Conservation (phyloP, 441 rosid species). For the Brassica balearica region DNA sequence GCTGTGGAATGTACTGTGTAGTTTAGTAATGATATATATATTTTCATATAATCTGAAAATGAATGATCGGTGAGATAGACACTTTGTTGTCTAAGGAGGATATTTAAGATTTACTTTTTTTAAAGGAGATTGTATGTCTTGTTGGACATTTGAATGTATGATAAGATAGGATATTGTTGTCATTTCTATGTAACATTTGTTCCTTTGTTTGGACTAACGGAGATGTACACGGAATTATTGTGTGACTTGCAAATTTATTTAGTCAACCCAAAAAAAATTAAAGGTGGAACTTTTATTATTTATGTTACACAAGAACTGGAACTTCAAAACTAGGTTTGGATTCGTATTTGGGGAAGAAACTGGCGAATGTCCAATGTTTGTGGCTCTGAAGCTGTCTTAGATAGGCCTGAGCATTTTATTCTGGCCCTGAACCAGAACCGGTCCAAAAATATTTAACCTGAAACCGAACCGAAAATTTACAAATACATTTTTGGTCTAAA, state of each 20-base stretch:
- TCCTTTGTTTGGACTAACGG: constrained; percentile 35
- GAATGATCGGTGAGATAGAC: constrained; percentile 19
- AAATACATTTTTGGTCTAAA: too few species aligned
- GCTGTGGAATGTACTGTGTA: too few species aligned
- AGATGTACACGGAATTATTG: constrained; percentile 28
- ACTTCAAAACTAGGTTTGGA: neutral
- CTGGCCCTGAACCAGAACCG: too few species aligned
- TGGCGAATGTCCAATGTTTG: too few species aligned
- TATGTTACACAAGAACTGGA: neutral
- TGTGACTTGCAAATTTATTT: constrained; percentile 18
- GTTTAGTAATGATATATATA: constrained; percentile 3
- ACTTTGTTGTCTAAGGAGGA: constrained; percentile 9
- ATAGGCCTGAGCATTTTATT: too few species aligned
- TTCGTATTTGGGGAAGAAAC: neutral
- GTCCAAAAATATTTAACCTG: too few species aligned
- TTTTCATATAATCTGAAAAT: constrained; percentile 13
- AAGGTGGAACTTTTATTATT: neutral
- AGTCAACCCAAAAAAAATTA: constrained; percentile 1
- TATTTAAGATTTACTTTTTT: constrained; percentile 7
- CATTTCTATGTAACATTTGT: constrained; percentile 26
- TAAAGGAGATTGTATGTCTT: neutral
- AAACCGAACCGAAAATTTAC: too few species aligned
- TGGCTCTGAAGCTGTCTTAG: too few species aligned
- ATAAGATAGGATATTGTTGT: constrained; percentile 37
- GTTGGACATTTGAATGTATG: constrained; percentile 26